Conservation (phyloP, 1,284 basidiomycete species). For the Golubevia pallescens region DNA sequence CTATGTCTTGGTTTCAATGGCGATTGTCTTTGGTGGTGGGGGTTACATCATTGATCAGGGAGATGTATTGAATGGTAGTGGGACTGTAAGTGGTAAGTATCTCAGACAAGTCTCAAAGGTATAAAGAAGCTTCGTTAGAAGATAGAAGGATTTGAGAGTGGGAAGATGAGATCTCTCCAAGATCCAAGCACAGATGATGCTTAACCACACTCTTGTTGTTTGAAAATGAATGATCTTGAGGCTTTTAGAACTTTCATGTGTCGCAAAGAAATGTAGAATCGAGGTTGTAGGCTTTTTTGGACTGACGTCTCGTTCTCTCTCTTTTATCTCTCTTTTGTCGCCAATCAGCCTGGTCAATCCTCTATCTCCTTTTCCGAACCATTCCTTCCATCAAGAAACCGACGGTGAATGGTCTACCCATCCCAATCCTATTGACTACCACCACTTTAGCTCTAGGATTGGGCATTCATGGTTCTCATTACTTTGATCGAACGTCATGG, state of each 20-base stretch:
- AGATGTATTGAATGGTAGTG: slow-evolving; percentile 48
- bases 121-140: no score
- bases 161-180: no score
- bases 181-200: no score
- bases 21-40: slow-evolving; percentile 37
- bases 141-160: no score
- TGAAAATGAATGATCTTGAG: not conserved
- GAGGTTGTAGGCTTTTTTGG: no score
- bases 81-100: slow-evolving; percentile 28
- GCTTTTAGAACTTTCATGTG: slow-evolving; percentile 4
- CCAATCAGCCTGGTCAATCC: slow-evolving; percentile 43
- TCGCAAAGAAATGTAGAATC: no score
- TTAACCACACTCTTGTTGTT: no score
- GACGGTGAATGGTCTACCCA: not conserved
- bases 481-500: slow-evolving; percentile 54
- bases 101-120: not conserved
- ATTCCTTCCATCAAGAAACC: slow-evolving; percentile 21
- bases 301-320: slow-evolving; percentile 2
- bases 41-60: slow-evolving; percentile 57
- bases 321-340: slow-evolving; percentile 1
- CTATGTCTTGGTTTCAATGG: slow-evolving; percentile 48
- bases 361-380: slow-evolving; percentile 48
- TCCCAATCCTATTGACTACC: slow-evolving; percentile 24
- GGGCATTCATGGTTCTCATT: slow-evolving; percentile 43
- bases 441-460: slow-evolving; percentile 25